Evolutionary conservation across 1,284 basidiomycete genomes (phyloP).

Genomic region (Sutorius eximius): DNA sequence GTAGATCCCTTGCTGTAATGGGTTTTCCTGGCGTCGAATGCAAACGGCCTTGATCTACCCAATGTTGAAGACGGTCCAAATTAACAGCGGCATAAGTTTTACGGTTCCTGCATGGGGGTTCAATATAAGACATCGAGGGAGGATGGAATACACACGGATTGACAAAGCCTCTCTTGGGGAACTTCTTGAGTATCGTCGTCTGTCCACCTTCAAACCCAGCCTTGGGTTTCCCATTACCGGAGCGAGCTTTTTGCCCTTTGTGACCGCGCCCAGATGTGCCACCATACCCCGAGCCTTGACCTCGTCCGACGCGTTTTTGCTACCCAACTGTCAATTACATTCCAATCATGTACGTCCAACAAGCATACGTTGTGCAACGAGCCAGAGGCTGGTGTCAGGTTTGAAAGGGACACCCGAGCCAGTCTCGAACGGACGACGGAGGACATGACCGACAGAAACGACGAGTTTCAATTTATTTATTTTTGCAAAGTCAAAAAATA

Average conservation of each 20-base stretch:
- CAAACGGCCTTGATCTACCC: slow-evolving; percentile 86
- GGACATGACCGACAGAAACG: slow-evolving; percentile 28
- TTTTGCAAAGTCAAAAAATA: slow-evolving; percentile 1
- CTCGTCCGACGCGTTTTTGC: slow-evolving; percentile 94
- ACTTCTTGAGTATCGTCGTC: slow-evolving; percentile 87
- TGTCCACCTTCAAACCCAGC: slow-evolving; percentile 95
- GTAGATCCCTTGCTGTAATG: slow-evolving; percentile 86
- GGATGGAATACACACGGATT: slow-evolving; percentile 69
- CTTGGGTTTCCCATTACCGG: slow-evolving; percentile 82
- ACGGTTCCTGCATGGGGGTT: slow-evolving; percentile 49
- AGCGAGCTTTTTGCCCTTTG: slow-evolving; percentile 94
- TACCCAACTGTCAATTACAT: slow-evolving; percentile 32
- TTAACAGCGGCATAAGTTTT: slow-evolving; percentile 85
- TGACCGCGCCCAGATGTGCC: slow-evolving; percentile 92
- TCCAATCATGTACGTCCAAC: not conserved
- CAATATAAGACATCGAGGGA: not conserved
- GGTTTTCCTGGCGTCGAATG: slow-evolving; percentile 77
- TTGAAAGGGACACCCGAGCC: slow-evolving; percentile 55
- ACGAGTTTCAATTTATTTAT: not conserved
- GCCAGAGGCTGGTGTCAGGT: slow-evolving; percentile 58
- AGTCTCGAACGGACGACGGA: slow-evolving; percentile 29
- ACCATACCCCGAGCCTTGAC: slow-evolving; percentile 87
- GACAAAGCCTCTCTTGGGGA: slow-evolving; percentile 93
- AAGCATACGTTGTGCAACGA: slow-evolving; percentile 60
- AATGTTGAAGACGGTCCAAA: slow-evolving; percentile 85